Evolutionary conservation across 169 alveolate species (phyloP), one percentile per base, ranked within the genome.

Genomic region (Condylostoma magnum): DNA sequence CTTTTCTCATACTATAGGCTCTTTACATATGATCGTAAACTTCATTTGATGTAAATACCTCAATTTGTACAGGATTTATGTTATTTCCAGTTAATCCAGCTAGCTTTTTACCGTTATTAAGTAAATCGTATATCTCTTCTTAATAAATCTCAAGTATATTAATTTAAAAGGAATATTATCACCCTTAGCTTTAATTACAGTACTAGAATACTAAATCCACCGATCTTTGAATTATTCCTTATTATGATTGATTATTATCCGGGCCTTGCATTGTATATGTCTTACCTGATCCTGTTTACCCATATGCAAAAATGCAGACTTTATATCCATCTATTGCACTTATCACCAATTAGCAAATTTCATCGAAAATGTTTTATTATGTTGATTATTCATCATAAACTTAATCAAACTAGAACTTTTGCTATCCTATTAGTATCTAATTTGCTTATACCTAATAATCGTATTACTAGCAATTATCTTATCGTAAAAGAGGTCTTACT

Each of bases 281-380:
- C 55, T 90, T 90, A 25, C 96, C 96, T 25, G 91, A 80, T 4
- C 96, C 96, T 33, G 96, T 90, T 79, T 90, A 90, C 0, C 96
- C 96, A 76, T 87, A 90, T 2, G 96, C 93, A 60, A 90, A 86
- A 36, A 90, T 76, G 78, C 90, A 85, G 6, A 86, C 93, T 80
- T 87, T 90, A 72, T 78, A 90, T 1, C 96, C 96, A 70, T 90
- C 96, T 60, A 90, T 58, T 46, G 87, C 77, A 30, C 93, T 85
- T 38, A 77, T 85, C 57, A 90, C 81, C 6, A 90, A 80, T 28
- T 84, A 85, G 20, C 85, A 79, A 51, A 86, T 85, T 69, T 86
- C 93, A 38, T 86, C 89, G 51, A 90, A 90, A 3, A 90, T 80
- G 6, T 84, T 89, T 22, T 66, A 67, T 50, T 84, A 83, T 25